phyloP scores from a whole-genome alignment of 176 grass and related monocot species.

The Hyparrhenia diplandra region DNA sequence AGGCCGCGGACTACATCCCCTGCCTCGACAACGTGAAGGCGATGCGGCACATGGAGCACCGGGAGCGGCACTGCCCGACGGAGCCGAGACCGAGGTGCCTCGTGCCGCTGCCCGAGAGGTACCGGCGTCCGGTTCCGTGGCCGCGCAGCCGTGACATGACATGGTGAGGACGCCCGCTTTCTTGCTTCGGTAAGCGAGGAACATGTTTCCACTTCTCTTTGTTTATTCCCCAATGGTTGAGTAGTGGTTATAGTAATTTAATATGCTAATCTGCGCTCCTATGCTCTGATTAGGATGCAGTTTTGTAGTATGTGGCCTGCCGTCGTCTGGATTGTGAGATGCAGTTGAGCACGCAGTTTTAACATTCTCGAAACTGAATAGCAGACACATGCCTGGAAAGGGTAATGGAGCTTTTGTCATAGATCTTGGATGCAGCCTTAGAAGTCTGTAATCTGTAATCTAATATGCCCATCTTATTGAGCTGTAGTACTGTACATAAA shows the following conservation, averaged over 20 bases:
- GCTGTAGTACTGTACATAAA: neutral
- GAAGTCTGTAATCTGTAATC: neutral
- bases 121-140: constrained; percentile 65
- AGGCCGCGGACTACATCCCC: constrained; percentile 73
- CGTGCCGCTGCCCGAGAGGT: constrained; percentile 59
- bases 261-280: neutral
- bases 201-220: neutral
- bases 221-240: constrained; percentile 12
- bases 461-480: neutral
- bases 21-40: constrained; percentile 87
- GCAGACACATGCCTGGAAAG: neutral
- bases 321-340: neutral
- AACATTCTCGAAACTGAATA: neutral
- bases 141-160: constrained; percentile 96
- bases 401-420: neutral
- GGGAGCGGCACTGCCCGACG: constrained; percentile 85
- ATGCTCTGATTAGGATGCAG: neutral
- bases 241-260: neutral
- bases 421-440: constrained; percentile 11
- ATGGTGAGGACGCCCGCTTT: constrained; percentile 66
- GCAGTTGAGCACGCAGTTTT: neutral
- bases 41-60: constrained; percentile 86
- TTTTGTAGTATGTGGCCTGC: neutral
- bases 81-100: constrained; percentile 53
- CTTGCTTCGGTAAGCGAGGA: constrained; percentile 52